Evolutionary conservation across 192 early-diverging fungal species (phyloP), one percentile per base, ranked within the genome.

Genomic region (Kappamyces sp.): DNA sequence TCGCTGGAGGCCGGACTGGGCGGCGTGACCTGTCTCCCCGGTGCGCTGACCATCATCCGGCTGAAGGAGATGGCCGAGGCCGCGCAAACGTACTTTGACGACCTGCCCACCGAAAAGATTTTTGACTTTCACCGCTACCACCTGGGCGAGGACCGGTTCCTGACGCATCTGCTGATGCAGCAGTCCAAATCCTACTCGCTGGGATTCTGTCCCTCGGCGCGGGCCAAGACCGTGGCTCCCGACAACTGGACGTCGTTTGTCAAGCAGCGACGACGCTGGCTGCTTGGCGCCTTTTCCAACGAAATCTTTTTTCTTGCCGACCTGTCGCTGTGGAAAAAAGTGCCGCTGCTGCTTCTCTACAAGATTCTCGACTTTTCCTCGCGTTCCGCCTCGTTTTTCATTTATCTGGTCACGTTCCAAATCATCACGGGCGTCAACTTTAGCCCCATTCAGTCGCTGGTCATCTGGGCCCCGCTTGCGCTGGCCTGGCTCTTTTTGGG

Each of bases 91-190:
- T 76, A 76, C 52, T 76, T 76, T 64, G 64, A 57, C 32, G 62
- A 67, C 15, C 60, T 57, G 8, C 42, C 37, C 10, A 63, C 57
- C 10, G 67, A 77, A 10, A 64, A 62, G 40, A 70, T 76, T 5
- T 70, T 70, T 55, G 72, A 77, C 47, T 78, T 70, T 51, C 55
- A 55, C 7, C 50, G 75, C 12, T 71, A 59, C 44, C 63, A 78
- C 37, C 39, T 78, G 33, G 76, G 76, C 13, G 76, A 78, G 50
- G 76, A 78, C 47, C 64, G 76, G 2, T 78, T 74, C 54, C 55
- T 78, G 51, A 78, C 76, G 42, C 75, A 77, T 43, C 49, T 78
- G 42, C 58, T 78, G 8, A 74, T 78, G 48, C 65, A 74, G 51
- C 49, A 64, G 37, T 35, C 13, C 2, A 32, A 61, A 37, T 40